A percentile compares a stretch with the other conserved stretches of the same genome.
phyloP scores from a whole-genome alignment of 164 flowering plant species.

The Aristolochia contorta region DNA sequence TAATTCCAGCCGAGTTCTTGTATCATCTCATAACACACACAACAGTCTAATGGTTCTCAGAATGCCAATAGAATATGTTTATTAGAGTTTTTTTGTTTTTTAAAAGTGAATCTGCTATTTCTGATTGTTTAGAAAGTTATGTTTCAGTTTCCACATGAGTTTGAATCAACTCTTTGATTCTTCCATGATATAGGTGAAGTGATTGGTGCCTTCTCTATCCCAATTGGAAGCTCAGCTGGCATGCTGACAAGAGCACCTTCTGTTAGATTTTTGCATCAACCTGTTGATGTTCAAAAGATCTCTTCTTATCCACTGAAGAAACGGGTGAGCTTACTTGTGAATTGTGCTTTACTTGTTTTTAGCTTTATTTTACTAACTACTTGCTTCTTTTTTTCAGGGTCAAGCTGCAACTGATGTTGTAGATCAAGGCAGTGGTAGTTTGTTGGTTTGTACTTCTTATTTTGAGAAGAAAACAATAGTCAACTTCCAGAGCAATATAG shows the following conservation, averaged over 20 bases:
- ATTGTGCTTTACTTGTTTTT: background rate
- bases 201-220: conserved; percentile 77
- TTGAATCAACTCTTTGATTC: too few relatives aligned
- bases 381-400: conserved; percentile 25
- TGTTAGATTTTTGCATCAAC: conserved; percentile 52
- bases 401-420: conserved; percentile 32
- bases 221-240: conserved; percentile 52
- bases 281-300: conserved; percentile 33
- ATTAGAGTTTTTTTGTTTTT: too few relatives aligned
- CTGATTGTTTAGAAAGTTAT: too few relatives aligned
- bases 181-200: conserved; percentile 60
- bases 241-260: conserved; percentile 67
- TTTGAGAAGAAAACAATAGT: conserved; percentile 62
- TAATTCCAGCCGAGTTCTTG: too few relatives aligned
- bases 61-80: too few relatives aligned
- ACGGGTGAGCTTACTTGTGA: conserved; percentile 39
- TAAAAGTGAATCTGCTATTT: too few relatives aligned
- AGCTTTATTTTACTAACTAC: background rate
- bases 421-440: conserved; percentile 27
- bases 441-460: conserved; percentile 57
- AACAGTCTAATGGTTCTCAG: too few relatives aligned
- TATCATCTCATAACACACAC: too few relatives aligned
- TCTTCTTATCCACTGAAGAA: conserved; percentile 49
- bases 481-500: conserved; percentile 34
- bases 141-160: too few relatives aligned